A percentile compares a stretch with the other conserved stretches of the same genome.
Conservation (phyloP, 2,329 filamentous ascomycete species). For the Ophiocordyceps sinensis region DNA sequence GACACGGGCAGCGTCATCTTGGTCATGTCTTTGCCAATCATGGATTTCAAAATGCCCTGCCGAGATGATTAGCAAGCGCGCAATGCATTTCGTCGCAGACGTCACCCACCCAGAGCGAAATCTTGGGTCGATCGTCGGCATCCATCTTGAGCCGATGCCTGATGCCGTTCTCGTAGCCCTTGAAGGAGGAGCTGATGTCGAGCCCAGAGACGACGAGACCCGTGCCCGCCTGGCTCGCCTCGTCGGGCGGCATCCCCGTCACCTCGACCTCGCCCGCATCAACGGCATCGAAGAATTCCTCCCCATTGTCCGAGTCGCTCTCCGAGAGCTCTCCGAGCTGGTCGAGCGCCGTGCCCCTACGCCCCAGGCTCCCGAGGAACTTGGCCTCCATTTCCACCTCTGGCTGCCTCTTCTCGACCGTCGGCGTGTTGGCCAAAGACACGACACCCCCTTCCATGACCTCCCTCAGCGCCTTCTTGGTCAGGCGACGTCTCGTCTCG, state of each 20-base stretch:
- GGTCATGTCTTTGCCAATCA: slow-evolving; percentile 99
- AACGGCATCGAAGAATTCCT: slow-evolving; percentile 95
- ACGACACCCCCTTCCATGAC: slow-evolving; percentile 48
- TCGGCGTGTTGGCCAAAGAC: slow-evolving; percentile 14
- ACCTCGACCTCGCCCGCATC: slow-evolving; percentile 86
- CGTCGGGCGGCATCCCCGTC: slow-evolving; percentile 45
- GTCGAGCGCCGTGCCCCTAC: slow-evolving; percentile 52
- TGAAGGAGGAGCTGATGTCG: slow-evolving; percentile 66
- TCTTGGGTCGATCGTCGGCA: slow-evolving; percentile 81
- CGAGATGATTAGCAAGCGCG: slow-evolving; percentile 1
- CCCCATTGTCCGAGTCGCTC: slow-evolving; percentile 66
- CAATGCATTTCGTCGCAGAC: not conserved
- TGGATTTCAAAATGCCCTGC: slow-evolving; percentile 90
- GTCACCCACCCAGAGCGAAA: slow-evolving; percentile 76
- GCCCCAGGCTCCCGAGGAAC: slow-evolving; percentile 26
- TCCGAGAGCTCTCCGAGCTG: slow-evolving; percentile 65
- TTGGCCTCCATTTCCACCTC: slow-evolving; percentile 19
- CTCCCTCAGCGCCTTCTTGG: slow-evolving; percentile 79
- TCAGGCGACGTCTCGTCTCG: slow-evolving; percentile 76
- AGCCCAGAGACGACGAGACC: slow-evolving; percentile 26
- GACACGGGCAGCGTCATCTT: slow-evolving; percentile 98
- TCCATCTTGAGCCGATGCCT: slow-evolving; percentile 74
- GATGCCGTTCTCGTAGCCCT: slow-evolving; percentile 82
- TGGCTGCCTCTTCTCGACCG: slow-evolving; percentile 14
- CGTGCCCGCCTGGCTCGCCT: slow-evolving; percentile 27